A percentile compares a stretch with the other conserved stretches of the same genome.
Evolutionary conservation across 768 basidiomycete genomes (phyloP).

Genomic region (Cystoderma amianthinum): DNA sequence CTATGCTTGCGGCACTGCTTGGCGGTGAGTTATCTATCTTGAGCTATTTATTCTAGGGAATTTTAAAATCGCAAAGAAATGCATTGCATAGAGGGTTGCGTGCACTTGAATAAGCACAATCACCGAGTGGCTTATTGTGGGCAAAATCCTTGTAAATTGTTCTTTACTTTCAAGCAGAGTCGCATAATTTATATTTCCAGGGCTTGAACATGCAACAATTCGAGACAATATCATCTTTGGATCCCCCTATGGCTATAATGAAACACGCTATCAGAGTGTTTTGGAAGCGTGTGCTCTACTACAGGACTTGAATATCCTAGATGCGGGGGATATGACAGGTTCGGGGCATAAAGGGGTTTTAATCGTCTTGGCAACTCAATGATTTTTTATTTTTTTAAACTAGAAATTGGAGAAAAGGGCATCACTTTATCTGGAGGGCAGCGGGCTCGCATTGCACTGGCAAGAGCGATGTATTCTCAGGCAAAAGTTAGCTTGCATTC

Average conservation of each 20-base stretch:
- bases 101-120: slow-evolving; percentile 46
- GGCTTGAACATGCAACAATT: slow-evolving; percentile 79
- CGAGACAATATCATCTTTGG: slow-evolving; percentile 79
- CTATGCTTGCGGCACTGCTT: slow-evolving; percentile 54
- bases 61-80: slow-evolving; percentile 35
- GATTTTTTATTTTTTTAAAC: too few relatives aligned
- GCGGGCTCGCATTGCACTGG: slow-evolving; percentile 67
- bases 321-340: slow-evolving; percentile 77
- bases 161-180: neutral
- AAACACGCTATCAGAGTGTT: slow-evolving; percentile 56
- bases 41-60: slow-evolving; percentile 1
- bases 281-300: slow-evolving; percentile 69
- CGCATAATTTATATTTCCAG: slow-evolving; percentile 18
- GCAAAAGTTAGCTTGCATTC: slow-evolving; percentile 49
- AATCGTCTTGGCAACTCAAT: neutral
- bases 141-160: slow-evolving; percentile 51
- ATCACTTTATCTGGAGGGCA: slow-evolving; percentile 73
- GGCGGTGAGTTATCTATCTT: slow-evolving; percentile 38
- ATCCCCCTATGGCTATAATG: slow-evolving; percentile 48
- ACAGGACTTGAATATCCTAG: slow-evolving; percentile 66
- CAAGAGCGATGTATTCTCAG: slow-evolving; percentile 73
- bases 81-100: slow-evolving; percentile 45
- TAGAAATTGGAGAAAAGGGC: slow-evolving; percentile 79
- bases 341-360: slow-evolving; percentile 5
- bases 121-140: slow-evolving; percentile 66